Evolutionary conservation across 2,329 filamentous ascomycete species (phyloP), one percentile per base, ranked within the genome.

Genomic region (Alternaria angustiovoidea): DNA sequence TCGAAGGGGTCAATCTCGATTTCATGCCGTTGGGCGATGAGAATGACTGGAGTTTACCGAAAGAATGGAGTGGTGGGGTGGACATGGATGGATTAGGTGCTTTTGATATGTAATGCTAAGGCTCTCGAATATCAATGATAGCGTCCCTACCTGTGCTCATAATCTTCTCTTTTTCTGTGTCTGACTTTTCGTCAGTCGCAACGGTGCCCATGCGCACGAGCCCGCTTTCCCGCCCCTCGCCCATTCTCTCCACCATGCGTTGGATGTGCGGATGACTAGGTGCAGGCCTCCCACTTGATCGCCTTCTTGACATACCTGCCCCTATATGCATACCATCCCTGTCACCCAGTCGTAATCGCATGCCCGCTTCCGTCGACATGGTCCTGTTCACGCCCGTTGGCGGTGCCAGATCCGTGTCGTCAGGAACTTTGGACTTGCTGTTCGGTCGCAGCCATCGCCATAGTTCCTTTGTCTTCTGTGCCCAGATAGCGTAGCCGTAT

Each of bases 401-500:
- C 6, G 61, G 56, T 16, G 56, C 39, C 9, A 64, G 60, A 4
- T 63, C 61, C 6, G 53, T 57, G 12, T 66, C 62, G 2, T 61
- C 47, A 4, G 53, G 46, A 9, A 64, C 57, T 4, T 54, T 59
- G 12, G 41, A 5, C 8, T 59, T 44, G 2, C 38, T 53, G 42
- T 64, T 75, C 3, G 70, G 70, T 20, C 58, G 59, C 1, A 76
- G 24, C 70, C 70, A 76, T 14, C 66, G 72, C 64, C 66, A 76
- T 12, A 75, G 7, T 22, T 69, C 64, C 16, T 68, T 71, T 4
- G 71, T 74, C 26, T 75, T 75, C 8, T 65, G 62, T 9, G 64
- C 65, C 78, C 78, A 80, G 48, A 79, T 75, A 4, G 70, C 63
- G 63, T 80, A 79, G 3, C 79, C 79, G 32, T 71, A 73, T 12